These are phyloP conservation scores for Mycena floridula DNA, from an alignment of 768 basidiomycete genomes.

Conservation along the genomic window DNA sequence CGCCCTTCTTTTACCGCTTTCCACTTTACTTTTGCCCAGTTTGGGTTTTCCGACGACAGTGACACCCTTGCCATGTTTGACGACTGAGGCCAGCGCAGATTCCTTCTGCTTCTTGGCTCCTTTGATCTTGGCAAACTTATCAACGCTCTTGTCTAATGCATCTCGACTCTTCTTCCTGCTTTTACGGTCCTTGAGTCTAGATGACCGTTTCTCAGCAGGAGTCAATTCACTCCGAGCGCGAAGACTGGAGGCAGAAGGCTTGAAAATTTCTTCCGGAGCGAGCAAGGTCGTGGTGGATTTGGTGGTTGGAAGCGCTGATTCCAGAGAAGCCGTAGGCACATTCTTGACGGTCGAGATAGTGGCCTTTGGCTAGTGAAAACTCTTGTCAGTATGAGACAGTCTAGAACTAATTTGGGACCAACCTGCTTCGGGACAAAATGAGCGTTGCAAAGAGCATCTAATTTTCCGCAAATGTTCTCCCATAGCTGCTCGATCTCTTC, in stretches of 20 bases:
- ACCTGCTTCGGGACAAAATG: conserved; percentile 95
- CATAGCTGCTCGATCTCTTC: conserved; percentile 78
- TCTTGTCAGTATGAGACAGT: neutral
- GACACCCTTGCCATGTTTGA: conserved; percentile 81
- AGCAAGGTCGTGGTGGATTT: conserved; percentile 73
- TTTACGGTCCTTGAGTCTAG: conserved; percentile 66
- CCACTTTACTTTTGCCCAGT: no score
- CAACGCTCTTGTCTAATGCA: conserved; percentile 54
- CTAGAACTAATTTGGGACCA: conserved; percentile 18
- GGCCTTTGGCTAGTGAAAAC: conserved; percentile 67
- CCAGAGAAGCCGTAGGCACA: conserved; percentile 72
- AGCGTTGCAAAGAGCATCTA: conserved; percentile 92
- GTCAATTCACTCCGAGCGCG: conserved; percentile 77
- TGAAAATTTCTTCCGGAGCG: conserved; percentile 89
- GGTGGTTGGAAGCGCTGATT: conserved; percentile 86
- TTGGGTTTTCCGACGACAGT: conserved; percentile 86
- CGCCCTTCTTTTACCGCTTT: no score
- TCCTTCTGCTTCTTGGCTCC: conserved; percentile 78
- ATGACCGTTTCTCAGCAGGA: conserved; percentile 72
- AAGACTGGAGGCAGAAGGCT: conserved; percentile 47
- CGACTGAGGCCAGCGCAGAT: conserved; percentile 70
- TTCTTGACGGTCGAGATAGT: conserved; percentile 82
- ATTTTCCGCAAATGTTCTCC: conserved; percentile 79
- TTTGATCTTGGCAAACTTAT: conserved; percentile 54
- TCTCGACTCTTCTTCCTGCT: conserved; percentile 62